A percentile compares a stretch with the other conserved stretches of the same genome.
Conservation (phyloP, 2,329 filamentous ascomycete genomes). For the Hysterium pulicare region DNA sequence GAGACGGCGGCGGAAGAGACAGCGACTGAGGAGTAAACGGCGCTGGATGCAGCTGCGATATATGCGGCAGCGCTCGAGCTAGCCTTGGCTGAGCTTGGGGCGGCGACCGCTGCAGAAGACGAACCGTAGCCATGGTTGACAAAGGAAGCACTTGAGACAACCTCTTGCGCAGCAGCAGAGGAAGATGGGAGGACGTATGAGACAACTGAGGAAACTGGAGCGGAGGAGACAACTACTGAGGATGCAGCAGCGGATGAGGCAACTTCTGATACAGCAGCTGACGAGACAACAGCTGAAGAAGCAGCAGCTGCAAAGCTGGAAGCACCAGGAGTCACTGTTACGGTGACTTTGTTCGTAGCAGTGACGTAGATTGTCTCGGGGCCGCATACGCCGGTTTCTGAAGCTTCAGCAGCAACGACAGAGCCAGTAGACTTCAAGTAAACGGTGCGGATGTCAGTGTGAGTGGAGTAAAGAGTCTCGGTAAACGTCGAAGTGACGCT, state of each 20-base stretch:
- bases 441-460: constrained; percentile 8
- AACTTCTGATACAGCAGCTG: constrained; percentile 6
- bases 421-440: constrained; percentile 16
- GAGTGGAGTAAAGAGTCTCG: constrained; percentile 2
- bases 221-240: constrained; percentile 1
- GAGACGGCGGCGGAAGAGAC: constrained; percentile 5
- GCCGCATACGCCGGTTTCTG: constrained; percentile 4
- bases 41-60: constrained; percentile 6
- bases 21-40: constrained; percentile 11
- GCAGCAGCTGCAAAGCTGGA: constrained; percentile 5
- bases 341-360: constrained; percentile 26
- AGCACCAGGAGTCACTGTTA: constrained; percentile 20
- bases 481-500: background rate
- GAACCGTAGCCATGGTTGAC: background rate
- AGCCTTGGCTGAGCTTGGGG: constrained; percentile 13
- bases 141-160: background rate
- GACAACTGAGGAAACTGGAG: constrained; percentile 3
- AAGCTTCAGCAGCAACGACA: constrained; percentile 7
- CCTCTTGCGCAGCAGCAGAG: background rate
- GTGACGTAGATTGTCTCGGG: constrained; percentile 20
- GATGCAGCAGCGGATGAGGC: constrained; percentile 10
- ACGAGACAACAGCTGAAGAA: constrained; percentile 3
- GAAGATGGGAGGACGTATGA: constrained; percentile 3
- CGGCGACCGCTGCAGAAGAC: constrained; percentile 4
- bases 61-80: constrained; percentile 13